Percentiles rank a stretch among this genome's conserved stretches.
These are phyloP conservation scores for Parastagonospora nodorum DNA, from an alignment of 2,329 filamentous ascomycete species.

Conservation along the genomic window DNA sequence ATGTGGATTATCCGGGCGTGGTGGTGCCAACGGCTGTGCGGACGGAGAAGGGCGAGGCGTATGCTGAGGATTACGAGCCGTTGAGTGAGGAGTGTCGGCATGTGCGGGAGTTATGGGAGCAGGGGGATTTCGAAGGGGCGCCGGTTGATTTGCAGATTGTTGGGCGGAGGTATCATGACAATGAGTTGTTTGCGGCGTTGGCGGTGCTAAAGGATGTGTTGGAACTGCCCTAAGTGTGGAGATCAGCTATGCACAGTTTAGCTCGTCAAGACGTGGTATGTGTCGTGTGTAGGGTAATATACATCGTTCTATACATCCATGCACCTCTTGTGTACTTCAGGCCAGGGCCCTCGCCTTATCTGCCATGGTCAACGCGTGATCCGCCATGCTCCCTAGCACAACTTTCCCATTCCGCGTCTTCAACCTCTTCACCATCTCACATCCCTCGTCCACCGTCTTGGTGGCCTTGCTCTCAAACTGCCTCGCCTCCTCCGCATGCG, in stretches of 20 bases:
- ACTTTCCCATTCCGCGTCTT: neutral
- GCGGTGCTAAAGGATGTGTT: slow-evolving; percentile 19
- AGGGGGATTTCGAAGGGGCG: slow-evolving; percentile 21
- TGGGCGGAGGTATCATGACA: slow-evolving; percentile 27
- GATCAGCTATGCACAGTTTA: neutral
- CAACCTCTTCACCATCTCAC: slow-evolving; percentile 9
- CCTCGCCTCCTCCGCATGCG: slow-evolving; percentile 27
- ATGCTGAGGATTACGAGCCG: slow-evolving; percentile 16
- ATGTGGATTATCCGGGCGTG: slow-evolving; percentile 27
- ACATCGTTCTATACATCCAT: neutral
- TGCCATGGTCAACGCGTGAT: neutral
- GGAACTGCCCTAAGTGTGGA: slow-evolving; percentile 10
- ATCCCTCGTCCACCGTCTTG: slow-evolving; percentile 8
- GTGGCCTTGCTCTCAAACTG: slow-evolving; percentile 15
- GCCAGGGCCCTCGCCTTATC: neutral
- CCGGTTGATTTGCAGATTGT: slow-evolving; percentile 26
- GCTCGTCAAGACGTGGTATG: too few relatives aligned
- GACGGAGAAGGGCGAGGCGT: slow-evolving; percentile 13
- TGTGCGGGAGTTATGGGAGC: slow-evolving; percentile 26
- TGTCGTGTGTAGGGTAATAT: neutral
- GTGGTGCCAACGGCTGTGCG: slow-evolving; percentile 24
- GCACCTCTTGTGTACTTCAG: neutral
- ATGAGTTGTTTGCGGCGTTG: slow-evolving; percentile 26
- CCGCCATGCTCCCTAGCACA: too few relatives aligned
- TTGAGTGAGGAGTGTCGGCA: slow-evolving; percentile 24